These are phyloP conservation scores for Cyanodermella asteris DNA, from an alignment of 2,329 filamentous ascomycete species.

Conservation along the genomic window DNA sequence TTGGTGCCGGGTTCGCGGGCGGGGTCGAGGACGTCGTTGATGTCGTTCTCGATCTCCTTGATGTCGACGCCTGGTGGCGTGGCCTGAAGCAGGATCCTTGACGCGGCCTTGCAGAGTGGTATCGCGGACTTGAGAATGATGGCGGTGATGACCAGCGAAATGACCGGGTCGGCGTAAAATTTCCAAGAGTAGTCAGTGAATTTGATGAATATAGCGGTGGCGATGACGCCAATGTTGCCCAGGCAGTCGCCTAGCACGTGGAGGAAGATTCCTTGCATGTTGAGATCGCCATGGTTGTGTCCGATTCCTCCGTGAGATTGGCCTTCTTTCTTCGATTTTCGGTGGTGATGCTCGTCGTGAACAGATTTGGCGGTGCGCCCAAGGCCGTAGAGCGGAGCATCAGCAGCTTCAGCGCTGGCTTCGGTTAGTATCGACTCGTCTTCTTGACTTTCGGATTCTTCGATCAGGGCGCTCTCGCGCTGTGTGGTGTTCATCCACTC, in stretches of 20 bases:
- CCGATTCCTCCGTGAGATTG: slow-evolving; percentile 35
- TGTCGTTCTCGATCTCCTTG: slow-evolving; percentile 80
- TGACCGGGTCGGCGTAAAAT: slow-evolving; percentile 73
- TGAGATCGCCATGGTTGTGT: slow-evolving; percentile 72
- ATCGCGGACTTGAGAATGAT: slow-evolving; percentile 36
- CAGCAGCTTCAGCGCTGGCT: too few relatives aligned
- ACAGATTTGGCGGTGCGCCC: too few relatives aligned
- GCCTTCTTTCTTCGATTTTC: too few relatives aligned
- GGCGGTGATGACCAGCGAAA: slow-evolving; percentile 82
- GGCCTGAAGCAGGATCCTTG: slow-evolving; percentile 76
- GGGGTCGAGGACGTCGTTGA: slow-evolving; percentile 57
- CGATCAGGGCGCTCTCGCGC: too few relatives aligned
- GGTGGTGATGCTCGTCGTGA: too few relatives aligned
- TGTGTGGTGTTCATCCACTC: too few relatives aligned
- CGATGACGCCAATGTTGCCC: slow-evolving; percentile 70
- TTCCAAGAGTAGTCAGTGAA: slow-evolving; percentile 61
- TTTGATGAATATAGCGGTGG: slow-evolving; percentile 75
- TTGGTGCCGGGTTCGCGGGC: too few relatives aligned
- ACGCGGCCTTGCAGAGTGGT: slow-evolving; percentile 28
- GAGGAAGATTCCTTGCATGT: slow-evolving; percentile 63
- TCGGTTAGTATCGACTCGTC: too few relatives aligned
- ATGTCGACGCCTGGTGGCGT: slow-evolving; percentile 75
- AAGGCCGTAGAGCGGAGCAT: too few relatives aligned
- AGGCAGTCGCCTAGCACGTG: slow-evolving; percentile 65
- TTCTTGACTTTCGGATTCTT: too few relatives aligned